A percentile compares a stretch with the other conserved stretches of the same genome.
phyloP scores from a whole-genome alignment of 306 rosid genomes.

The Cicer cuneatum region DNA sequence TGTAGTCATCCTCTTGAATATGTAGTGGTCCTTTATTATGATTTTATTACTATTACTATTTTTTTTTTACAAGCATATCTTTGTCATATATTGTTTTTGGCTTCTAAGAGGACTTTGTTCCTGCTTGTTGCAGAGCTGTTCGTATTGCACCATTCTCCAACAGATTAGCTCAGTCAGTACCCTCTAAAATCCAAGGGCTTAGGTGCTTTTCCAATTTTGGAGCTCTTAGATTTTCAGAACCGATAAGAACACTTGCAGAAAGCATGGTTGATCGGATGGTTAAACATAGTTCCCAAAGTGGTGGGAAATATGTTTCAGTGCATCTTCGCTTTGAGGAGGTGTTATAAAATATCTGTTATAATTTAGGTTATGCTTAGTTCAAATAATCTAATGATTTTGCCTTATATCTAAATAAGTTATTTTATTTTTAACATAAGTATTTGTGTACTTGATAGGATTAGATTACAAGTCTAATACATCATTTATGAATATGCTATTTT shows the following conservation, averaged over 20 bases:
- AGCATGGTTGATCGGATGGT: slow-evolving; percentile 91
- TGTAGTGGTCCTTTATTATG: slow-evolving; percentile 27
- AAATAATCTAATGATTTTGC: slow-evolving; percentile 12
- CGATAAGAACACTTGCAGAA: slow-evolving; percentile 83
- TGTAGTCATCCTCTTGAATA: neutral
- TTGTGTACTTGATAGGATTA: slow-evolving; percentile 30
- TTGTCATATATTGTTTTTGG: slow-evolving; percentile 38
- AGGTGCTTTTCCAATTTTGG: slow-evolving; percentile 87
- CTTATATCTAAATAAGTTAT: neutral
- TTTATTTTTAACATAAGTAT: slow-evolving; percentile 14
- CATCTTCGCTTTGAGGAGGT: slow-evolving; percentile 99
- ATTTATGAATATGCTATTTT: slow-evolving; percentile 32
- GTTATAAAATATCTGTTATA: slow-evolving; percentile 31
- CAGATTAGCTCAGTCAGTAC: slow-evolving; percentile 85
- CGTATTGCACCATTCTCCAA: slow-evolving; percentile 98
- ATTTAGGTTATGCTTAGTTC: neutral
- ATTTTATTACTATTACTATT: slow-evolving; percentile 2
- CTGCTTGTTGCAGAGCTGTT: slow-evolving; percentile 74
- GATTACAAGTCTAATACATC: neutral
- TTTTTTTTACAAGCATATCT: slow-evolving; percentile 23
- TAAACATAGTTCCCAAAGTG: slow-evolving; percentile 72
- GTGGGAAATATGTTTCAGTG: slow-evolving; percentile 90
- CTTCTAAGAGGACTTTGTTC: slow-evolving; percentile 46
- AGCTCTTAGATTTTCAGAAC: slow-evolving; percentile 83
- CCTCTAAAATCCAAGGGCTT: slow-evolving; percentile 77